Evolutionary conservation across 805 yeast species (phyloP), one percentile per base, ranked within the genome.

Genomic region (Nakazawaea anatomiae): DNA sequence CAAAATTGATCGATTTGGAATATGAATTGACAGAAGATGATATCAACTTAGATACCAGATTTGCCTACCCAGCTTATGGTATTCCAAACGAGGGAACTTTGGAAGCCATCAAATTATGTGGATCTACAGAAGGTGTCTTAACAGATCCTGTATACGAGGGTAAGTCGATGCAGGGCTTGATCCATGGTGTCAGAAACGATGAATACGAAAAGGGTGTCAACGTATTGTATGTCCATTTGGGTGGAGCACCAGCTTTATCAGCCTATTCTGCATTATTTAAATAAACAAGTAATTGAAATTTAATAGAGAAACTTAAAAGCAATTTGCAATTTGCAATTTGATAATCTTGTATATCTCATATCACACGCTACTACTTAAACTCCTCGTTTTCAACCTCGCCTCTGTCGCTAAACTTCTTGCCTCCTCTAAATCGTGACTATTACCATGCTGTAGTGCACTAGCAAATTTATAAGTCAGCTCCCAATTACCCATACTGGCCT

Each of bases 381-480:
- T 38, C 14, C 48, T 55, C 69, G 82, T 68, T 51, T 81, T 73
- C 58, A 74, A 76, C 53, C 89, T 67, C 11, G 94, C 89, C 54
- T 87, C 92, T 59, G 90, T 74, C 0, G 92, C 88, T 34, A 91
- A 85, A 0, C 85, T 75, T 42, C 96, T 71, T 0, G 96, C 97
- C 63, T 90, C 97, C 59, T 90, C 97, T 18, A 90, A 80, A 60
- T 87, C 95, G 51, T 83, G 89, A 10, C 90, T 85, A n/a, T 86
- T 79, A 31, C 92, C 95, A 48, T 74, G 77, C 5, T 79, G 75
- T 56, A 89, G 74, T 51, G 83, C 87, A 50, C 80, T 77, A 1
- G 96, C 94, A 61, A 85, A 80, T 47, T 75, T 79, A 54, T 83
- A 83, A 0, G 97, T 96, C 50, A 71, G 75, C 45, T 80, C 80